Conservation (phyloP, 768 basidiomycete genomes). For the Saitozyma sp. region DNA sequence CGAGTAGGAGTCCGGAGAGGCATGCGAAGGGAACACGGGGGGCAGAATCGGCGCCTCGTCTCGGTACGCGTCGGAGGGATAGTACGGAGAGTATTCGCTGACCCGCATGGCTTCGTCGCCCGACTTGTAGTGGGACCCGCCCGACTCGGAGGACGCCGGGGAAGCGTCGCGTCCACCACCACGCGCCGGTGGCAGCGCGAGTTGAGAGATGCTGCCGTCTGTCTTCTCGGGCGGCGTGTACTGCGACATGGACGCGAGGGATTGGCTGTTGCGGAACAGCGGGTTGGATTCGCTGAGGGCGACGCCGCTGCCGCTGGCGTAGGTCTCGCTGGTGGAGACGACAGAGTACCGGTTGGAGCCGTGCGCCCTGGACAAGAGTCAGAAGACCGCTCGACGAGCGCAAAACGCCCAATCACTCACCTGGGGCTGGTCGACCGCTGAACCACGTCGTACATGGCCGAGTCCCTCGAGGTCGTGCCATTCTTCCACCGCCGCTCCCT, state of each 20-base stretch:
- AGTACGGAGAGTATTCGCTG: conserved; percentile 18
- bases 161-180: conserved; percentile 45
- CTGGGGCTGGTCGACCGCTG: conserved; percentile 57
- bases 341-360: conserved; percentile 66
- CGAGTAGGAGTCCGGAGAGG: conserved; percentile 49
- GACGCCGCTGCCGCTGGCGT: conserved; percentile 43
- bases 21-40: conserved; percentile 41
- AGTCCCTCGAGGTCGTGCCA: conserved; percentile 79
- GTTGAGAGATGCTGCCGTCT: conserved; percentile 62
- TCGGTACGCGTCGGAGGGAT: conserved; percentile 22
- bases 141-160: conserved; percentile 48
- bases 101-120: conserved; percentile 3
- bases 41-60: conserved; percentile 41
- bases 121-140: conserved; percentile 20
- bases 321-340: conserved; percentile 74
- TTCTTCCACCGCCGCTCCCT: conserved; percentile 90
- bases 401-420: conserved; percentile 3
- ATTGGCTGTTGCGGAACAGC: conserved; percentile 42
- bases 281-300: conserved; percentile 37
- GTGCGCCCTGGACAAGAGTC: conserved; percentile 27
- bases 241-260: conserved; percentile 43
- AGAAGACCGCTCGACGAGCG: background rate
- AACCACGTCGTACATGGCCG: conserved; percentile 63
- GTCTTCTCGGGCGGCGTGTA: conserved; percentile 57
- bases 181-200: conserved; percentile 38